phyloP scores from a whole-genome alignment of 2,329 filamentous ascomycete species.

The Triangularia setosa region DNA sequence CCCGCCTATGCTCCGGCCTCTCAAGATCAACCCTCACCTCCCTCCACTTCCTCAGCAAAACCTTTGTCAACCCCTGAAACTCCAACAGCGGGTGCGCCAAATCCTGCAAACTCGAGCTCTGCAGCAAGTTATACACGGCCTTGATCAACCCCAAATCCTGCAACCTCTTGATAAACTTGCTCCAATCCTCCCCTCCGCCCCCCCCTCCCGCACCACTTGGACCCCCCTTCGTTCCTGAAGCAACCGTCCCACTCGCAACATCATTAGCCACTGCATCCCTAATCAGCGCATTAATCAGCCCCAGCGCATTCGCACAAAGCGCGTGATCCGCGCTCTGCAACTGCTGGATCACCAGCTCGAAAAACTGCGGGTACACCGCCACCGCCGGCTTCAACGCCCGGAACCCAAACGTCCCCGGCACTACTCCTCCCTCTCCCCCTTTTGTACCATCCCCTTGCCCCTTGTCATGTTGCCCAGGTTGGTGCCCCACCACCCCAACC shows the following conservation, averaged over 20 bases:
- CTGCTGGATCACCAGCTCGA: slow-evolving; percentile 88
- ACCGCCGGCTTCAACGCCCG: slow-evolving; percentile 88
- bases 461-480: slow-evolving; percentile 38
- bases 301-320: slow-evolving; percentile 89
- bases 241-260: slow-evolving; percentile 36
- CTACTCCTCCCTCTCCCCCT: slow-evolving; percentile 26
- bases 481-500: slow-evolving; percentile 86
- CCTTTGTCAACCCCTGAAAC: slow-evolving; percentile 88
- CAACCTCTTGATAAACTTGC: slow-evolving; percentile 87
- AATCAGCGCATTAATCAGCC: slow-evolving; percentile 93
- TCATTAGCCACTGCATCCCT: slow-evolving; percentile 82
- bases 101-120: slow-evolving; percentile 87
- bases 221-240: slow-evolving; percentile 28
- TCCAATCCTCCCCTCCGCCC: slow-evolving; percentile 68
- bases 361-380: slow-evolving; percentile 86
- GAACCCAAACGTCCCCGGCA: slow-evolving; percentile 73
- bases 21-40: slow-evolving; percentile 82
- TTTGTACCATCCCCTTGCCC: neutral
- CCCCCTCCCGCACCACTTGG: neutral
- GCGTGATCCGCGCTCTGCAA: slow-evolving; percentile 92
- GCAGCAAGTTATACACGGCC: slow-evolving; percentile 89
- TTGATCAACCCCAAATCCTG: slow-evolving; percentile 92
- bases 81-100: slow-evolving; percentile 85
- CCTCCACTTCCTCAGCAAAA: slow-evolving; percentile 82
- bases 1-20: slow-evolving; percentile 79